Evolutionary conservation across 1,284 basidiomycete species (phyloP).

Genomic region (Rhodotorula sp.): DNA sequence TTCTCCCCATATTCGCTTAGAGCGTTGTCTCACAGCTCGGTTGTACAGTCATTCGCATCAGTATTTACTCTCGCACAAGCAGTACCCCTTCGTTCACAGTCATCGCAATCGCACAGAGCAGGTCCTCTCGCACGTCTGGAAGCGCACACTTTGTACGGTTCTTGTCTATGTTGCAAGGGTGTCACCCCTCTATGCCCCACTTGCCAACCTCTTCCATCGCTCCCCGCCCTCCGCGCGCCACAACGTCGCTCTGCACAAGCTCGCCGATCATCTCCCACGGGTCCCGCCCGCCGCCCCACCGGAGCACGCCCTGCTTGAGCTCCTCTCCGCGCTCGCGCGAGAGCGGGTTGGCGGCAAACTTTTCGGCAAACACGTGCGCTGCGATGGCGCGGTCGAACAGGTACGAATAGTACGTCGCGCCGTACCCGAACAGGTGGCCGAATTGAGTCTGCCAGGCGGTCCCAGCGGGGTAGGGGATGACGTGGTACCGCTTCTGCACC

Average conservation of each 20-base stretch:
- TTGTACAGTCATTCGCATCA: too few species aligned
- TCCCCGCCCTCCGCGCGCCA: slow-evolving; percentile 68
- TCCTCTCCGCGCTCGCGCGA: slow-evolving; percentile 63
- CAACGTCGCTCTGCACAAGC: slow-evolving; percentile 64
- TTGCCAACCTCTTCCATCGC: slow-evolving; percentile 87
- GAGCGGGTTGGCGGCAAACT: slow-evolving; percentile 62
- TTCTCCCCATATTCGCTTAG: too few species aligned
- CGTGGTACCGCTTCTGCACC: slow-evolving; percentile 68
- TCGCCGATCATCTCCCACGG: slow-evolving; percentile 91
- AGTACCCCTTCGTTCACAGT: too few species aligned
- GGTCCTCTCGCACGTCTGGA: not conserved
- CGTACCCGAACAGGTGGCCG: slow-evolving; percentile 92
- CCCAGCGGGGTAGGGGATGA: slow-evolving; percentile 75
- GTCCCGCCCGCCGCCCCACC: slow-evolving; percentile 84
- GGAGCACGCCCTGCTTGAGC: slow-evolving; percentile 74
- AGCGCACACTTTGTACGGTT: not conserved
- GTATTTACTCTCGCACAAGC: too few species aligned
- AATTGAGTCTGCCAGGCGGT: slow-evolving; percentile 95
- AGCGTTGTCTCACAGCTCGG: too few species aligned
- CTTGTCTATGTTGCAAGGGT: not conserved
- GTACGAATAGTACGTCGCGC: slow-evolving; percentile 97
- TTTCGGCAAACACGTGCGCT: slow-evolving; percentile 75
- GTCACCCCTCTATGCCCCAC: slow-evolving; percentile 67
- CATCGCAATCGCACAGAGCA: too few species aligned
- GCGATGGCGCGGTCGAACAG: slow-evolving; percentile 95